phyloP scores from a whole-genome alignment of 495 filamentous ascomycete genomes.

The Neurospora sp. region DNA sequence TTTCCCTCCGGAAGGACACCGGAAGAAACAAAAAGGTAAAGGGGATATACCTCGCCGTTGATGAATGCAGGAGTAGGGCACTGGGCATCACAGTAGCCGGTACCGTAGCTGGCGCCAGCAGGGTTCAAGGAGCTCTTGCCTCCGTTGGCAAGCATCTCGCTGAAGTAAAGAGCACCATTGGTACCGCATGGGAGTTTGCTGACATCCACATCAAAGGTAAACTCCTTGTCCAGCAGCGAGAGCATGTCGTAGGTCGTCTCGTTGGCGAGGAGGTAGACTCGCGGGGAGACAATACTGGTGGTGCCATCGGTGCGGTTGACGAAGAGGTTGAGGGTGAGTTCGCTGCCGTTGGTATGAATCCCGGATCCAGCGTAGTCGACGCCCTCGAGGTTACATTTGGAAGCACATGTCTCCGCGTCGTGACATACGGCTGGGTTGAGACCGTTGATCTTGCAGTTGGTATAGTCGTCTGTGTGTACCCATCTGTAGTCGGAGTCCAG shows the following conservation, averaged over 20 bases:
- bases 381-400: constrained; percentile 51
- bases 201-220: constrained; percentile 56
- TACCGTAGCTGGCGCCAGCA: constrained; percentile 54
- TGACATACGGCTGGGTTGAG: constrained; percentile 47
- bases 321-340: constrained; percentile 10
- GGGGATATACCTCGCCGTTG: constrained; percentile 40
- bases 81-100: constrained; percentile 64
- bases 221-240: constrained; percentile 47
- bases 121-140: constrained; percentile 46
- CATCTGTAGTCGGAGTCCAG: constrained; percentile 59
- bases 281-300: constrained; percentile 22
- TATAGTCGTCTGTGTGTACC: constrained; percentile 41
- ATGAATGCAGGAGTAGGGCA: constrained; percentile 50
- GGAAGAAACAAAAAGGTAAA: not conserved
- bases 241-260: constrained; percentile 50
- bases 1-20: too few species aligned
- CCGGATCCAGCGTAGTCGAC: constrained; percentile 52
- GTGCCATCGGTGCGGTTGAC: constrained; percentile 5
- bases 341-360: constrained; percentile 41
- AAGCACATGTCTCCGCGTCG: constrained; percentile 42
- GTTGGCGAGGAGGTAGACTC: constrained; percentile 52
- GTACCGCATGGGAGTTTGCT: constrained; percentile 53
- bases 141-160: constrained; percentile 51
- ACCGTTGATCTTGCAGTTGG: constrained; percentile 49
- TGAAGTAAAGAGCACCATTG: constrained; percentile 59